Base-by-base conservation (phyloP, 805 yeast genomes). In the Ogataea methylovora region DNA sequence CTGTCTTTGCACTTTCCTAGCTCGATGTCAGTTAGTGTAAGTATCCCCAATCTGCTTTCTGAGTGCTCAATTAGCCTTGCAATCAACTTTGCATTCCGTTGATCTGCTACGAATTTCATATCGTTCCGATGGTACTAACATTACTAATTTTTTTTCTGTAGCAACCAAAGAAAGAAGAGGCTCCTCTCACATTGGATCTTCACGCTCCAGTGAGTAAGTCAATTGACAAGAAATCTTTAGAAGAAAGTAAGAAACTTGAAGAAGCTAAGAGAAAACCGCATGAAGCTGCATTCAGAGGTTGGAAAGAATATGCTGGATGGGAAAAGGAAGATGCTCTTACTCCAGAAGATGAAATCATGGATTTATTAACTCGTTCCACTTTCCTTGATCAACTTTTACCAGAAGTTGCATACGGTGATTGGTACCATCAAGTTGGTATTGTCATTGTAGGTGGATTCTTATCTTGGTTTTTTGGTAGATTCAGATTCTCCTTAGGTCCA, bases 241-340 rank as follows among this genome's bases (percentile, higher is more conserved):
- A 44, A 16, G 37, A 43, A 25, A 39, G 45, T 32, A 33, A 42
- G 18, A 40, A 44, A 30, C 35, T 39, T 4, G 44, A 45, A 26
- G 47, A 38, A 0, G 31, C 31, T 8, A 51, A 53, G 29, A 55
- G 85, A 53, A 54, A 60, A 25, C 58, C 80, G 3, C 75, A 73
- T 32, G 76, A 69, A 36, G 82, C 84, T 19, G 74, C 90, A 3
- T 82, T 73, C 49, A 73, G 84, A 32, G 97, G 97, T 23, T 90
- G 97, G 97, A 84, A 81, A 54, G 95, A 88, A 57, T 87, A 84
- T 34, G 90, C 92, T 8, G 84, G 86, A 14, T 90, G 86, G 81
- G 84, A 79, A 51, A 76, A 76, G 38, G 69, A 71, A 27, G 88
- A 82, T 54, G 61, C 63, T 2, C 62, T 84, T 45, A 76, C 71